phyloP scores from a whole-genome alignment of 768 basidiomycete species.

The Kwoniella shandongensis region DNA sequence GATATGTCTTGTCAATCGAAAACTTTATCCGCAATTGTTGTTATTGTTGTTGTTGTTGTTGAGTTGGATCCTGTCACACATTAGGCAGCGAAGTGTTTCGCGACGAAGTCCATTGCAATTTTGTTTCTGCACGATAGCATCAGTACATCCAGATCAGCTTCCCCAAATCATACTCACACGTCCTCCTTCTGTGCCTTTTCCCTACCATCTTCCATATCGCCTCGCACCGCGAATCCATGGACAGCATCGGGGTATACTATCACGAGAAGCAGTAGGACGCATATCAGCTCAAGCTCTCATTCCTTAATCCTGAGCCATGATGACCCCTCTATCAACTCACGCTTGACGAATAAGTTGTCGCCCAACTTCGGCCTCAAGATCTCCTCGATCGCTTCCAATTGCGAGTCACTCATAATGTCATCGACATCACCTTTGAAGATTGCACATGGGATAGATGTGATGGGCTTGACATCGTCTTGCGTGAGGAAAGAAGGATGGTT shows the following conservation, averaged over 20 bases:
- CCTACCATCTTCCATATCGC: conserved; percentile 39
- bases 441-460: conserved; percentile 40
- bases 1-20: too few relatives aligned
- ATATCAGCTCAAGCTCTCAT: background rate
- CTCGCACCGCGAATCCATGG: conserved; percentile 52
- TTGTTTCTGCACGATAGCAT: too few relatives aligned
- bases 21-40: too few relatives aligned
- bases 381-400: conserved; percentile 36
- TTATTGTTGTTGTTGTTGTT: too few relatives aligned
- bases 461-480: conserved; percentile 44
- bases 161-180: too few relatives aligned
- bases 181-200: conserved; percentile 51
- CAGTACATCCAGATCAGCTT: too few relatives aligned
- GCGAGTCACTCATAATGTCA: conserved; percentile 37
- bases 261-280: background rate
- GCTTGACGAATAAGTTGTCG: conserved; percentile 39
- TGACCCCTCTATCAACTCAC: conserved; percentile 26
- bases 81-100: too few relatives aligned
- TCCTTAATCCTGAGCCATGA: too few relatives aligned
- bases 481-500: conserved; percentile 55
- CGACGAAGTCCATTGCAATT: too few relatives aligned
- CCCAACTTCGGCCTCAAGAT: conserved; percentile 35
- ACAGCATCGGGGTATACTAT: conserved; percentile 30
- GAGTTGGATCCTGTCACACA: too few relatives aligned
- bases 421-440: conserved; percentile 49